Conservation (phyloP, 1,284 basidiomycete species). For the Cystobasidium sp. region DNA sequence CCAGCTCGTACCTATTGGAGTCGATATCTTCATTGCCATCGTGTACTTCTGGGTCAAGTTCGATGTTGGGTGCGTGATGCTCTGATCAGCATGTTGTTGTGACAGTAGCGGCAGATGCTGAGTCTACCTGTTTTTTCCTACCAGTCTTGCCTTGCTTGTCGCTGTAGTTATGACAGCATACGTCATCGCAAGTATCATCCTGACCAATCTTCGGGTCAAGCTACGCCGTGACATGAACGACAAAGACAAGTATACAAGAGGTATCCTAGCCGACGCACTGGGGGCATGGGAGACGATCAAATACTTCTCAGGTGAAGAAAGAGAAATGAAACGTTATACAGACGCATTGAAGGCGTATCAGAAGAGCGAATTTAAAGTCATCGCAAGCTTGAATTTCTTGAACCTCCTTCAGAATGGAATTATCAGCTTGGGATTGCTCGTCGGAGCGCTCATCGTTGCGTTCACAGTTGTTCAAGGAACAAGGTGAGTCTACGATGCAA, state of each 20-base stretch:
- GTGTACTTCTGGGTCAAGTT: constrained; percentile 50
- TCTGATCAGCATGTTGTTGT: neutral
- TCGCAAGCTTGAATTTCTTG: constrained; percentile 62
- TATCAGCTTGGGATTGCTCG: constrained; percentile 71
- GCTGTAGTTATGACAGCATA: constrained; percentile 75
- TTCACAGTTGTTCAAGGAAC: constrained; percentile 65
- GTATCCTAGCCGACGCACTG: constrained; percentile 71
- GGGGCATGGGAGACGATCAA: constrained; percentile 79
- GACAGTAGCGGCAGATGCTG: constrained; percentile 48
- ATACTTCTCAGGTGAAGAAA: constrained; percentile 79
- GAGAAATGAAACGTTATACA: constrained; percentile 74
- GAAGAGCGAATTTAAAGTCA: constrained; percentile 34
- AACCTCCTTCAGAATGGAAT: constrained; percentile 79
- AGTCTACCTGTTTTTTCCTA: constrained; percentile 65
- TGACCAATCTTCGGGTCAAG: constrained; percentile 46
- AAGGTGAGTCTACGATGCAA: neutral
- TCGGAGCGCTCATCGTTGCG: constrained; percentile 77
- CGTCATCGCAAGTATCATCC: constrained; percentile 67
- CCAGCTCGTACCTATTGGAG: constrained; percentile 76
- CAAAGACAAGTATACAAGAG: constrained; percentile 69
- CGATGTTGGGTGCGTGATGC: constrained; percentile 41
- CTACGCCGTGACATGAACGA: constrained; percentile 76
- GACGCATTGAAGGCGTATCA: constrained; percentile 65
- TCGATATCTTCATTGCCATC: constrained; percentile 56
- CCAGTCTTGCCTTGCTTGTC: constrained; percentile 67